Evolutionary conservation across 1,139 yeast species (phyloP).

Genomic region (Suhomyces bribrorum): DNA sequence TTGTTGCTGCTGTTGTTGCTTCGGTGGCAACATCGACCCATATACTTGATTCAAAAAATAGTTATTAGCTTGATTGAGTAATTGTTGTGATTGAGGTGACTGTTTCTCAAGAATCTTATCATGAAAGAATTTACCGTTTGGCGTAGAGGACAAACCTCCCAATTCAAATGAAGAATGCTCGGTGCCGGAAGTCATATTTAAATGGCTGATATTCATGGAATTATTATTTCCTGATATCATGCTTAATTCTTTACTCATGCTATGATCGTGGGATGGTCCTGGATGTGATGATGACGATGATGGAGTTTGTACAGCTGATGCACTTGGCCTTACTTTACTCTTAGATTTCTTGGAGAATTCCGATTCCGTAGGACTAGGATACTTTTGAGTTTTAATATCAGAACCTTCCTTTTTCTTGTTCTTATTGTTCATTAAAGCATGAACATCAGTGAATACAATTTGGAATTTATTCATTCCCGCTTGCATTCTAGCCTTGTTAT

Average conservation of each 20-base stretch:
- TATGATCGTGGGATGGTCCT: conserved; percentile 18
- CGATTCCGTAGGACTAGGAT: conserved; percentile 1
- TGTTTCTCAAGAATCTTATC: conserved; percentile 45
- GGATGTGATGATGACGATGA: conserved; percentile 2
- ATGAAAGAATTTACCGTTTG: conserved; percentile 43
- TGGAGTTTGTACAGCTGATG: conserved; percentile 1
- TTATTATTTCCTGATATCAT: conserved; percentile 29
- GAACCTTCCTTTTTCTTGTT: conserved; percentile 25
- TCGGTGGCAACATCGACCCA: conserved; percentile 32
- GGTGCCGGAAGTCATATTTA: conserved; percentile 20
- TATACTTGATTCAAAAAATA: conserved; percentile 22
- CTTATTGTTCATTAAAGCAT: conserved; percentile 43
- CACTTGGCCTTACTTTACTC: conserved; percentile 5
- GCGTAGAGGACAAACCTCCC: conserved; percentile 42
- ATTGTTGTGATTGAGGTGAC: conserved; percentile 33
- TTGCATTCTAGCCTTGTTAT: conserved; percentile 38
- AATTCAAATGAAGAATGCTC: conserved; percentile 44
- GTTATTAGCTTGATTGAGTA: conserved; percentile 22
- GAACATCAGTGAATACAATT: conserved; percentile 54
- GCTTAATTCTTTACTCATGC: conserved; percentile 25
- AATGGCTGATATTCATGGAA: conserved; percentile 31
- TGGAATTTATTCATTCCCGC: conserved; percentile 53
- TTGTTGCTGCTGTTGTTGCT: conserved; percentile 18
- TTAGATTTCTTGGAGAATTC: conserved; percentile 1
- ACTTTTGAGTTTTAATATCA: neutral